Percentiles rank a stretch among this genome's conserved stretches.
phyloP scores from a whole-genome alignment of 805 yeast genomes.

The Starmerella bombi region DNA sequence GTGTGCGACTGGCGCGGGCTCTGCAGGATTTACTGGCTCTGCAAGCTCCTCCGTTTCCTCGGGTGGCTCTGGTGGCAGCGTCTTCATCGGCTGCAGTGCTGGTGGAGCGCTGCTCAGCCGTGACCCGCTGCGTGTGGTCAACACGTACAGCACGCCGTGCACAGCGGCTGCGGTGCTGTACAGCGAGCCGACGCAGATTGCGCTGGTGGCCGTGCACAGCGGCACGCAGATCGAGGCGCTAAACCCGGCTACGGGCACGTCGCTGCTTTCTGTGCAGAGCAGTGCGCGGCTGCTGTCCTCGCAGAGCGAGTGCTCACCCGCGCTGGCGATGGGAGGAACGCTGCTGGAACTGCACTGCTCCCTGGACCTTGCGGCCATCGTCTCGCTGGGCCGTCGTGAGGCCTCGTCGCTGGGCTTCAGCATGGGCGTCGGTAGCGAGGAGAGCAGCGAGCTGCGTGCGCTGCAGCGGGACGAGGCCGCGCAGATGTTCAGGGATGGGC shows the following conservation, averaged over 20 bases:
- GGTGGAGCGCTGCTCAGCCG: conserved; percentile 1
- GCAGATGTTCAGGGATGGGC: conserved; percentile 7
- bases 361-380: not conserved
- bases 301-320: not conserved
- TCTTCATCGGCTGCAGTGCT: conserved; percentile 3
- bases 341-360: not conserved
- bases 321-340: not conserved
- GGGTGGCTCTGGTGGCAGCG: not conserved
- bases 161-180: not conserved
- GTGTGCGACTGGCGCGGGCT: not conserved
- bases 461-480: conserved; percentile 10
- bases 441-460: conserved; percentile 1
- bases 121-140: conserved; percentile 1
- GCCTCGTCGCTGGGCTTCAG: conserved; percentile 13
- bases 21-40: not conserved
- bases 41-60: not conserved
- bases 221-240: not conserved
- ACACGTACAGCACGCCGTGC: not conserved
- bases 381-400: conserved; percentile 2
- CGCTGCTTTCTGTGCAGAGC: not conserved
- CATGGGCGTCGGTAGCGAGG: not conserved
- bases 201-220: conserved; percentile 2
- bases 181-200: conserved; percentile 3
- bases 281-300: not conserved
- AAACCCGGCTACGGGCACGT: conserved; percentile 13